phyloP scores from a whole-genome alignment of 2,329 filamentous ascomycete genomes.

The Chaetomium olivaceum region DNA sequence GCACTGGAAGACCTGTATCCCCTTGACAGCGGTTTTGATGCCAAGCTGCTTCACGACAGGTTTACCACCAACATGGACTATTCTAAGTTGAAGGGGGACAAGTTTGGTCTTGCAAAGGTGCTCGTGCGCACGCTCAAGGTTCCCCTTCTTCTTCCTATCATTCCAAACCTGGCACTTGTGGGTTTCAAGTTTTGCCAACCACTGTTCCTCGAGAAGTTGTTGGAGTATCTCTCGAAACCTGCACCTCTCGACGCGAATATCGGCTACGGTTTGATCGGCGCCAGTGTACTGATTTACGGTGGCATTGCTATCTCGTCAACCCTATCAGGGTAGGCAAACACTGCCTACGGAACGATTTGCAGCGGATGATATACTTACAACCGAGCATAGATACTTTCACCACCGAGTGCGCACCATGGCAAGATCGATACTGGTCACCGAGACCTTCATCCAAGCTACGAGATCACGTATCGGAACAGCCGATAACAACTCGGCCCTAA shows the following conservation, averaged over 20 bases:
- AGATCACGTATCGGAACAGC: too few relatives aligned
- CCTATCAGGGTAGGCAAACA: too few relatives aligned
- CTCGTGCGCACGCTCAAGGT: slow-evolving; percentile 37
- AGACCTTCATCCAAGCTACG: too few relatives aligned
- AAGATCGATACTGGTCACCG: too few relatives aligned
- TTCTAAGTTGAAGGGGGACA: slow-evolving; percentile 22
- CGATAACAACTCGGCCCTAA: slow-evolving; percentile 38
- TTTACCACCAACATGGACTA: slow-evolving; percentile 22
- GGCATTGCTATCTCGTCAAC: slow-evolving; percentile 39
- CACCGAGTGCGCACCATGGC: too few relatives aligned
- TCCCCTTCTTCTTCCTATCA: slow-evolving; percentile 40
- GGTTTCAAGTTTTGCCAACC: slow-evolving; percentile 48
- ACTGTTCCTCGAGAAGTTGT: slow-evolving; percentile 44
- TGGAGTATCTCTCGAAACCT: slow-evolving; percentile 37
- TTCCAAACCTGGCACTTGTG: slow-evolving; percentile 42
- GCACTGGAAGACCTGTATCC: slow-evolving; percentile 38
- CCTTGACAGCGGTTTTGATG: slow-evolving; percentile 32
- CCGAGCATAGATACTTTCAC: slow-evolving; percentile 32
- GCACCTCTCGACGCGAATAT: slow-evolving; percentile 15
- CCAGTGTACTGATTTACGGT: slow-evolving; percentile 36
- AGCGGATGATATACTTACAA: too few relatives aligned
- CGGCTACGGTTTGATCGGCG: slow-evolving; percentile 41
- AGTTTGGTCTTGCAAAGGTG: slow-evolving; percentile 37
- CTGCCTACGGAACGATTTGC: too few relatives aligned
- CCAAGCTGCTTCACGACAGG: slow-evolving; percentile 27